Evolutionary conservation across 2,329 filamentous ascomycete species (phyloP).

Genomic region (Penicillium sp.): DNA sequence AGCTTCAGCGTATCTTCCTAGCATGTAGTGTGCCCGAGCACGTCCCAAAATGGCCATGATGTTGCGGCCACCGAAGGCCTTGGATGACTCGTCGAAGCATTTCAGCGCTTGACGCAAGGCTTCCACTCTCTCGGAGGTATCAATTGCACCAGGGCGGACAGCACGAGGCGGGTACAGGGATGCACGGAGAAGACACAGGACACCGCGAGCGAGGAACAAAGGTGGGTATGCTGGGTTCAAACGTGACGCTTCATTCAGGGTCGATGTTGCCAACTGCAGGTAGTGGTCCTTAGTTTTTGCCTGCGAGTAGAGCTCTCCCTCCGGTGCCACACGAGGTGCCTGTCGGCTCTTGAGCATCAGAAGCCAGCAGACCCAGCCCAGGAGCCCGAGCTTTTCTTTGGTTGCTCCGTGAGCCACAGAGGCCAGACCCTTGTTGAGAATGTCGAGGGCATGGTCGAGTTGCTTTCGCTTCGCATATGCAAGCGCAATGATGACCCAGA

Average conservation of each 20-base stretch:
- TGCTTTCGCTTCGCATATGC: slow-evolving; percentile 96
- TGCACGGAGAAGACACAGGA: slow-evolving; percentile 81
- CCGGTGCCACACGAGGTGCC: slow-evolving; percentile 66
- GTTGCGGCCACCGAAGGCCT: slow-evolving; percentile 80
- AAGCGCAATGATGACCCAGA: slow-evolving; percentile 97
- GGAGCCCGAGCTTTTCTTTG: slow-evolving; percentile 80
- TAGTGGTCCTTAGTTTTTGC: slow-evolving; percentile 91
- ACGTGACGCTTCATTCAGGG: slow-evolving; percentile 90
- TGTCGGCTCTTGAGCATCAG: slow-evolving; percentile 86
- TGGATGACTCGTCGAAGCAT: slow-evolving; percentile 90
- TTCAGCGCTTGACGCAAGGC: slow-evolving; percentile 82
- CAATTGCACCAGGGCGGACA: slow-evolving; percentile 60
- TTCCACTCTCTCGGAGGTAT: slow-evolving; percentile 70
- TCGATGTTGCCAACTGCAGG: slow-evolving; percentile 83
- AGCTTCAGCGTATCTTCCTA: slow-evolving; percentile 82
- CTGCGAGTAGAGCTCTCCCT: slow-evolving; percentile 65
- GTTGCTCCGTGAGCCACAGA: slow-evolving; percentile 68
- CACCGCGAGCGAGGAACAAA: slow-evolving; percentile 85
- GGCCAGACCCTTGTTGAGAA: slow-evolving; percentile 69
- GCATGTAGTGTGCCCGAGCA: slow-evolving; percentile 79
- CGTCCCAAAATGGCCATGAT: slow-evolving; percentile 91
- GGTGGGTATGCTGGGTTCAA: slow-evolving; percentile 92
- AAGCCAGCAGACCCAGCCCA: slow-evolving; percentile 86
- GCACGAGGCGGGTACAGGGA: slow-evolving; percentile 76
- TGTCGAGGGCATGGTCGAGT: slow-evolving; percentile 76